Conservation (phyloP, 345 rosid genomes). For the Hirschfeldia incana region DNA sequence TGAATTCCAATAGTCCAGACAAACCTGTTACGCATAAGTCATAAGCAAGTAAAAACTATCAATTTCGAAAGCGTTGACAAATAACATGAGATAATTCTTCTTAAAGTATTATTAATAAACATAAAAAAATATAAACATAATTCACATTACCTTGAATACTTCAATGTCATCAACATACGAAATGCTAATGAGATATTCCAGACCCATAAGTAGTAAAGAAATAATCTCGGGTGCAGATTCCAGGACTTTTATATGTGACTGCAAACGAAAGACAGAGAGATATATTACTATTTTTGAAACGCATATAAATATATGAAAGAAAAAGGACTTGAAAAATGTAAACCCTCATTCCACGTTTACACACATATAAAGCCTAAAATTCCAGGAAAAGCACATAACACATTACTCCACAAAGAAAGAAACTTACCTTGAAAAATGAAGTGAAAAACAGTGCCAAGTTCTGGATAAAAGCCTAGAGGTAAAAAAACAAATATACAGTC, state of each 20-base stretch:
- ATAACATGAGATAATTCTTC: background rate
- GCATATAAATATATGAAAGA: slow-evolving; percentile 9
- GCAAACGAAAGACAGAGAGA: slow-evolving; percentile 29
- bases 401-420: slow-evolving; percentile 14
- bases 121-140: background rate
- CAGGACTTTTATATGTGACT: slow-evolving; percentile 77
- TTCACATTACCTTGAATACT: slow-evolving; percentile 81
- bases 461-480: slow-evolving; percentile 91
- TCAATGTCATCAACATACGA: slow-evolving; percentile 98
- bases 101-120: background rate
- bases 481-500: slow-evolving; percentile 15
- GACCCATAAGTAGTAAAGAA: slow-evolving; percentile 66
- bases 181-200: slow-evolving; percentile 78
- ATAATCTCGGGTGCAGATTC: slow-evolving; percentile 75
- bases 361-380: slow-evolving; percentile 15
- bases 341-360: background rate
- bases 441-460: slow-evolving; percentile 97
- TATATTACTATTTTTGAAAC: background rate
- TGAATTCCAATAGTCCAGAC: slow-evolving; percentile 97
- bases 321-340: slow-evolving; percentile 5
- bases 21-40: slow-evolving; percentile 57
- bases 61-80: slow-evolving; percentile 17
- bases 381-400: background rate
- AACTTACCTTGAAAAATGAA: slow-evolving; percentile 83
- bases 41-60: slow-evolving; percentile 20